Evolutionary conservation across 2,329 filamentous ascomycete species (phyloP).

Genomic region (Ophidiomyces ophidiicola): DNA sequence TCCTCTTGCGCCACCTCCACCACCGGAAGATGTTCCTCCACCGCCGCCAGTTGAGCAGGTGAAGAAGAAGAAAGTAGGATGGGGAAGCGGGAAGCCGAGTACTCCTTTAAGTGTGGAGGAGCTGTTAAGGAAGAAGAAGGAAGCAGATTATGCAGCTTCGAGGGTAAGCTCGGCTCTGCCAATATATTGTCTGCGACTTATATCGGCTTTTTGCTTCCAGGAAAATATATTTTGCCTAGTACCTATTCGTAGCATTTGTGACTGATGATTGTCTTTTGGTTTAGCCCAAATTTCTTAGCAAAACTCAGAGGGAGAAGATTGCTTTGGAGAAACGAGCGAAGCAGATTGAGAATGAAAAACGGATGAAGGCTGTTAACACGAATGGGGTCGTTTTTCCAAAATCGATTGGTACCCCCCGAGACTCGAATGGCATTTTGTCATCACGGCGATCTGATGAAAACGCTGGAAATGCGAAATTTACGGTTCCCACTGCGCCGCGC

Average conservation of each 20-base stretch:
- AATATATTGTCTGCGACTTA: not conserved
- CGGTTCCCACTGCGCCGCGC: slow-evolving; percentile 59
- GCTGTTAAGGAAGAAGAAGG: slow-evolving; percentile 71
- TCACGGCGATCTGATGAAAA: slow-evolving; percentile 15
- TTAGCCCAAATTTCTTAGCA: slow-evolving; percentile 71
- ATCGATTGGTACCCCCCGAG: slow-evolving; percentile 9
- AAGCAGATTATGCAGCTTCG: slow-evolving; percentile 67
- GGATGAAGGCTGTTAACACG: slow-evolving; percentile 28
- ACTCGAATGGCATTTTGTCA: slow-evolving; percentile 10
- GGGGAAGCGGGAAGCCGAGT: slow-evolving; percentile 30
- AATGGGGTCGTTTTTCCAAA: slow-evolving; percentile 16
- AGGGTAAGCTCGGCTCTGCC: slow-evolving; percentile 42
- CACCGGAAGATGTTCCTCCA: slow-evolving; percentile 32
- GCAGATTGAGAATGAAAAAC: slow-evolving; percentile 53
- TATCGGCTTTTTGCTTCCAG: not conserved
- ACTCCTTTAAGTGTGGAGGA: slow-evolving; percentile 71
- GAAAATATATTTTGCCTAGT: not conserved
- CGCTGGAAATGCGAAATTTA: slow-evolving; percentile 21
- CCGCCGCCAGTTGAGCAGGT: slow-evolving; percentile 26
- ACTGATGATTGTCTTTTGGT: slow-evolving; percentile 2
- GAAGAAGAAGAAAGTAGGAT: slow-evolving; percentile 44
- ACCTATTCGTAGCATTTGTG: not conserved
- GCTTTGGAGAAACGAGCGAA: slow-evolving; percentile 66
- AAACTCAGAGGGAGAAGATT: slow-evolving; percentile 66
- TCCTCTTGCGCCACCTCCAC: slow-evolving; percentile 29